phyloP scores from a whole-genome alignment of 768 basidiomycete genomes.

The Cystobasidium onofrii region DNA sequence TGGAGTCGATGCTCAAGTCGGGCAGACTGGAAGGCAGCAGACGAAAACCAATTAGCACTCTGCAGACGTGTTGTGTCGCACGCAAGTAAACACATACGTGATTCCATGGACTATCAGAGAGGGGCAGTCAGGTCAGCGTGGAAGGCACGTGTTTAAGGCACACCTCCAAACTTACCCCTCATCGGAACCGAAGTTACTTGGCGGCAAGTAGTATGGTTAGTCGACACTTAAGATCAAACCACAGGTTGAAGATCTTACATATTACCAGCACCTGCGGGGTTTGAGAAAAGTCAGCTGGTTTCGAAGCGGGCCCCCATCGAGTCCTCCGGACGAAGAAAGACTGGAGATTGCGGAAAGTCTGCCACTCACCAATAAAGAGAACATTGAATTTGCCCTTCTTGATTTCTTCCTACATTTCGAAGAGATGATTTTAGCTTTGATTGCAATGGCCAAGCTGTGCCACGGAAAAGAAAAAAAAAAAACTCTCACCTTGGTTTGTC shows the following conservation, averaged over 20 bases:
- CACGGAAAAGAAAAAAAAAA: too few relatives aligned
- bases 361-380: slow-evolving; percentile 11
- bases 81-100: neutral
- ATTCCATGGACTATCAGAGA: slow-evolving; percentile 14
- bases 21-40: neutral
- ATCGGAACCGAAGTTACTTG: slow-evolving; percentile 22
- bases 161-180: neutral
- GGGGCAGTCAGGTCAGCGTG: neutral
- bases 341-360: neutral
- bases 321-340: neutral
- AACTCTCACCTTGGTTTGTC: slow-evolving; percentile 17
- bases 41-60: neutral
- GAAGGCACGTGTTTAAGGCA: neutral
- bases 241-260: neutral
- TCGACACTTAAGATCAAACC: too few relatives aligned
- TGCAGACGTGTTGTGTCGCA: too few relatives aligned
- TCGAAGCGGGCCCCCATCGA: neutral
- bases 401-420: slow-evolving; percentile 21
- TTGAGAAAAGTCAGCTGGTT: neutral
- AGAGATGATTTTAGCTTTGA: too few relatives aligned
- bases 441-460: too few relatives aligned
- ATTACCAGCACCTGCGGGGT: slow-evolving; percentile 15
- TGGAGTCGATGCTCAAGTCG: slow-evolving; percentile 64
- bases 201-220: too few relatives aligned
- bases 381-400: slow-evolving; percentile 32